Percentiles rank a stretch among this genome's conserved stretches.
Evolutionary conservation across 116 monocot genomes (phyloP).

Genomic region (Cymodocea nodosa): DNA sequence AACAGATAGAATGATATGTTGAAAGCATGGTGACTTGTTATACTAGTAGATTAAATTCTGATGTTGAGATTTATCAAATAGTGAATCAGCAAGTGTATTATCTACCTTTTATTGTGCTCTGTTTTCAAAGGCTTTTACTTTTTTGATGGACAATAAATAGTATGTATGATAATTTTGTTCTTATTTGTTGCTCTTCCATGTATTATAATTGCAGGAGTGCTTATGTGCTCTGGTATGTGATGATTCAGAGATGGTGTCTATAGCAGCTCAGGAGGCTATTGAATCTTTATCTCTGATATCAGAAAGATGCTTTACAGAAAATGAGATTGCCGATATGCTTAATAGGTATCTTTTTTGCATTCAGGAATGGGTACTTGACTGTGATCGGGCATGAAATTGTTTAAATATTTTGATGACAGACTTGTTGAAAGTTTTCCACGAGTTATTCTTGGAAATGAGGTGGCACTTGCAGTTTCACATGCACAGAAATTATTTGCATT

Average conservation of each 20-base stretch:
- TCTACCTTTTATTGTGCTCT: too few species aligned
- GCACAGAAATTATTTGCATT: constrained; percentile 65
- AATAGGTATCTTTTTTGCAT: constrained; percentile 31
- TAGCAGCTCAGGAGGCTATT: constrained; percentile 51
- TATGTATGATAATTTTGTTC: background rate
- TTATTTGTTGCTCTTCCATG: constrained; percentile 14
- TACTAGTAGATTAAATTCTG: too few species aligned
- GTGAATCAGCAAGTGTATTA: too few species aligned
- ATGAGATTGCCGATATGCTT: constrained; percentile 71
- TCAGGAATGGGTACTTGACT: constrained; percentile 4
- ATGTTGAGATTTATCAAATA: too few species aligned
- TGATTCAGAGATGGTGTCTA: constrained; percentile 58
- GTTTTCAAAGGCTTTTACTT: background rate
- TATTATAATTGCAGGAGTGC: constrained; percentile 69
- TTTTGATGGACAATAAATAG: background rate
- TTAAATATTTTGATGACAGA: constrained; percentile 24
- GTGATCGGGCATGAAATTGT: background rate
- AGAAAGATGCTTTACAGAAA: constrained; percentile 35
- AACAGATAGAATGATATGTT: too few species aligned
- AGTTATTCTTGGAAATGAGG: constrained; percentile 68
- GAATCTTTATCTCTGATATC: constrained; percentile 37
- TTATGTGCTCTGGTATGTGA: constrained; percentile 81
- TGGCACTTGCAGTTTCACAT: constrained; percentile 59
- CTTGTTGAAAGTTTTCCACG: constrained; percentile 53
- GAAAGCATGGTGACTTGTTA: too few species aligned